These are phyloP conservation scores for Rhodotorula kratochvilovae DNA, from an alignment of 768 basidiomycete species.

Conservation along the genomic window DNA sequence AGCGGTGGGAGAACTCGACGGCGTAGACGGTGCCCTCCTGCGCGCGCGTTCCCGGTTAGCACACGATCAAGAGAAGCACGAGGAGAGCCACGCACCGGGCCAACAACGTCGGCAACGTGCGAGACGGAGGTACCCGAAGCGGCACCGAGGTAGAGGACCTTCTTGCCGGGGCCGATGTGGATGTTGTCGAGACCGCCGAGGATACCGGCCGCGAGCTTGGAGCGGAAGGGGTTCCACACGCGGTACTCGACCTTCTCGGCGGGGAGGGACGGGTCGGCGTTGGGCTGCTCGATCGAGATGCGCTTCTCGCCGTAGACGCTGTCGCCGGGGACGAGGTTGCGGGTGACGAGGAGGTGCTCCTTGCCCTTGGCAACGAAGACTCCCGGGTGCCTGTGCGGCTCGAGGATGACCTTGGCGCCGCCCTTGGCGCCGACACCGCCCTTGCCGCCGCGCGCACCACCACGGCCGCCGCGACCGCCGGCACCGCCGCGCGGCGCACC, in stretches of 20 bases:
- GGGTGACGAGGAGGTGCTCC: slow-evolving; percentile 92
- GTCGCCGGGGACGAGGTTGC: slow-evolving; percentile 95
- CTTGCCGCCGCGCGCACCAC: slow-evolving; percentile 47
- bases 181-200: slow-evolving; percentile 91
- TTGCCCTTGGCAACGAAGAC: slow-evolving; percentile 94
- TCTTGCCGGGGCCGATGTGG: slow-evolving; percentile 85
- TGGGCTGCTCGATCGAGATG: slow-evolving; percentile 71
- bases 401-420: slow-evolving; percentile 81
- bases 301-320: slow-evolving; percentile 98
- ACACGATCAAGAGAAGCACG: neutral
- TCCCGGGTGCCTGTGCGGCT: slow-evolving; percentile 90
- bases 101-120: slow-evolving; percentile 98
- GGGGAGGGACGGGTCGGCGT: slow-evolving; percentile 42
- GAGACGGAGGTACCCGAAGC: slow-evolving; percentile 96
- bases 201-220: slow-evolving; percentile 93
- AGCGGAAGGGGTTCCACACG: slow-evolving; percentile 99
- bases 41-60: neutral
- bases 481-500: neutral
- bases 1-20: slow-evolving; percentile 93
- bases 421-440: slow-evolving; percentile 72
- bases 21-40: slow-evolving; percentile 96
- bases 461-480: slow-evolving; percentile 14
- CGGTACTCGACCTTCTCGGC: slow-evolving; percentile 88
- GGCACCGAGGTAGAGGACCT: slow-evolving; percentile 95
- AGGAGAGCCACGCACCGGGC: slow-evolving; percentile 63